Evolutionary conservation across 352 stramenopile genomes (phyloP), one percentile per base, ranked within the genome.

Genomic region (Phytophthora hibernalis): DNA sequence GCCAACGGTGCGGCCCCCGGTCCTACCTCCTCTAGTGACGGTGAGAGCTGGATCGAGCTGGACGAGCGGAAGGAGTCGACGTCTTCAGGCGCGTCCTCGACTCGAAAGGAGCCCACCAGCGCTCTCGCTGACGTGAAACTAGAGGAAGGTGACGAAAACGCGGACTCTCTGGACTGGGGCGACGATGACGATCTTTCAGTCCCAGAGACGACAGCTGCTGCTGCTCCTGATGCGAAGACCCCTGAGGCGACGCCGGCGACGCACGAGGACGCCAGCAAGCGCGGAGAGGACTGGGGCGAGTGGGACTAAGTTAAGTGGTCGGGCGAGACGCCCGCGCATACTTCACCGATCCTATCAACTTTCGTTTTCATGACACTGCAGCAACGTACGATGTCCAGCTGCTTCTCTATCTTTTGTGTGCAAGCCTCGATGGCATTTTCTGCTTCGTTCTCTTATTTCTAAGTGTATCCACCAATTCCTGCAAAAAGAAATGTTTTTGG

Each of bases 1-100:
- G 52, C 49, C 10, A 49, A 54, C 42, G 44, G 47, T 37, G 43
- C 55, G 33, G 22, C 52, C 22, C 65, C 70, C 48, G 54, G 56
- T 5, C 54, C 35, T 5, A 68, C 77, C 2, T 86, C 79, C 2
- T 89, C 80, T 1, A 89, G 80, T 31, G 82, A 89, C 21, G 78
- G 76, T 2, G 79, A 88, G 50, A 87, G 80, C 64, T 91, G 82
- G 82, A 89, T 84, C 42, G 82, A 91, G 21, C 48, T 91, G 58
- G 76, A 86, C 21, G 80, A 91, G 51, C 77, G 73, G 43, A 87
- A 89, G 42, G 77, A 81, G n/a, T 90, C 76, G 26, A 81, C 69
- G 0, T 90, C 81, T 26, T 80, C 79, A 2, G 68, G 65, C 35
- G 70, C 72, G 9, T 85, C 82, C 3, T 77, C 77, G 10, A 70